Conservation (phyloP, 2,329 filamentous ascomycete species). For the Ustilaginoidea virens region DNA sequence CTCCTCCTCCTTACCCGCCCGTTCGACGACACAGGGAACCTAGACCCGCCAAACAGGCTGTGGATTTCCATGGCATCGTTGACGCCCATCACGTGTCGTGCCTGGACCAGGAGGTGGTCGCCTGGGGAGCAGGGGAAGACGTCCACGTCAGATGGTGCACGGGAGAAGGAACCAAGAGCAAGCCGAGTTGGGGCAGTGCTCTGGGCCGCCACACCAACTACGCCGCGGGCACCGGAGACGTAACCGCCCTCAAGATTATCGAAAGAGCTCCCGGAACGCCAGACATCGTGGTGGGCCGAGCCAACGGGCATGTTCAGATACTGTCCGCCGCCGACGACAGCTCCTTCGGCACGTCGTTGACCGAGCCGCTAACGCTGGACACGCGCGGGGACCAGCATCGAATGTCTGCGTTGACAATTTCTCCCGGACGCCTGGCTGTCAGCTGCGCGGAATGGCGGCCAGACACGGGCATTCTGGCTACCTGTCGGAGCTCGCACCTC, state of each 20-base stretch:
- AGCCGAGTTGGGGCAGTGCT: conserved; percentile 20
- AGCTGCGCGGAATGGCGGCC: conserved; percentile 19
- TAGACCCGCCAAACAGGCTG: conserved; percentile 17
- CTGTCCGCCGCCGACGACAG: conserved; percentile 21
- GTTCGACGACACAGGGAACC: conserved; percentile 7
- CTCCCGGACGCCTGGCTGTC: conserved; percentile 13
- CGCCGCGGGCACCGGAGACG: conserved; percentile 29
- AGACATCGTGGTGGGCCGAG: conserved; percentile 29
- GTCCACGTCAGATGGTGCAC: conserved; percentile 26
- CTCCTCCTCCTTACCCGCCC: no score
- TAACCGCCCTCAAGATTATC: conserved; percentile 30
- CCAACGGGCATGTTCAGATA: conserved; percentile 32
- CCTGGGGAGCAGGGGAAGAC: conserved; percentile 36
- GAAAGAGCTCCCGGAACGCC: conserved; percentile 14
- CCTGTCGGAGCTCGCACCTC: conserved; percentile 15
- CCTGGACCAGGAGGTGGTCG: conserved; percentile 28
- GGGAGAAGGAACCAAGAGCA: conserved; percentile 8
- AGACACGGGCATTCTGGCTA: conserved; percentile 13
- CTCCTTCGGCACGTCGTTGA: conserved; percentile 12
- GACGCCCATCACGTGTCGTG: conserved; percentile 24
- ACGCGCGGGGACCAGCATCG: neutral
- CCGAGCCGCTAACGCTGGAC: conserved; percentile 8
- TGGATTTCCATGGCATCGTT: conserved; percentile 30
- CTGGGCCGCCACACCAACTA: conserved; percentile 25
- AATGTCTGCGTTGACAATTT: conserved; percentile 1